Percentiles rank a stretch among this genome's conserved stretches.
These are phyloP conservation scores for Chlorella sp. DNA, from an alignment of 139 green algal species.

Conservation along the genomic window DNA sequence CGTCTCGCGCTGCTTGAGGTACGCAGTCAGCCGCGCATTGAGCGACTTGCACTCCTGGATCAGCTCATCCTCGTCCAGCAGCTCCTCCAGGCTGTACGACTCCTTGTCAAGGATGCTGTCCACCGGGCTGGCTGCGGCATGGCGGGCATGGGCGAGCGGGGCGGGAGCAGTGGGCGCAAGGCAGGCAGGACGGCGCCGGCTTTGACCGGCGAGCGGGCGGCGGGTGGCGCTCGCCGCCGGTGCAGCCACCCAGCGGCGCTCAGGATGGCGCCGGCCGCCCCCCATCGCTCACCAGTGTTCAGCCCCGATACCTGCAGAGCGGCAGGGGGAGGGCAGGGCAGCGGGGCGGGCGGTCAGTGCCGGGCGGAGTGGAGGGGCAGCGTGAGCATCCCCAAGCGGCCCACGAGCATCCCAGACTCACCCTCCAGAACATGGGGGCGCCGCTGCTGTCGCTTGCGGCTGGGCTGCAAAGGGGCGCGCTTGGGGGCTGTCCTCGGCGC, in stretches of 20 bases:
- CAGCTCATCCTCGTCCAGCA: conserved; percentile 95
- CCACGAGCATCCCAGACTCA: background rate
- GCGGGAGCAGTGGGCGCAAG: background rate
- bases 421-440: conserved; percentile 46
- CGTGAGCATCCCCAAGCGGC: too few relatives aligned
- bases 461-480: too few relatives aligned
- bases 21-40: conserved; percentile 86
- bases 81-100: conserved; percentile 89
- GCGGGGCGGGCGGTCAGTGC: background rate
- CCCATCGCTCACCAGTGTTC: conserved; percentile 35
- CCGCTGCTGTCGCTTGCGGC: background rate
- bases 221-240: background rate
- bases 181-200: background rate
- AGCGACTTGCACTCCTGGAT: conserved; percentile 95
- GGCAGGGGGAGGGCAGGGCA: background rate
- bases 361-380: too few relatives aligned
- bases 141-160: background rate
- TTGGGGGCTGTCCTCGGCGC: background rate
- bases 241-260: background rate
- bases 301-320: conserved; percentile 45
- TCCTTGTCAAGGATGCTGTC: conserved; percentile 92
- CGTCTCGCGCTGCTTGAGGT: conserved; percentile 70
- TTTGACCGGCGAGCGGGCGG: background rate
- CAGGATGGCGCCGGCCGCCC: too few relatives aligned
- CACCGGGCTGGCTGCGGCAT: conserved; percentile 46